Evolutionary conservation across 2,329 filamentous ascomycete species (phyloP), one percentile per base, ranked within the genome.

Genomic region (Alternaria gaisen): DNA sequence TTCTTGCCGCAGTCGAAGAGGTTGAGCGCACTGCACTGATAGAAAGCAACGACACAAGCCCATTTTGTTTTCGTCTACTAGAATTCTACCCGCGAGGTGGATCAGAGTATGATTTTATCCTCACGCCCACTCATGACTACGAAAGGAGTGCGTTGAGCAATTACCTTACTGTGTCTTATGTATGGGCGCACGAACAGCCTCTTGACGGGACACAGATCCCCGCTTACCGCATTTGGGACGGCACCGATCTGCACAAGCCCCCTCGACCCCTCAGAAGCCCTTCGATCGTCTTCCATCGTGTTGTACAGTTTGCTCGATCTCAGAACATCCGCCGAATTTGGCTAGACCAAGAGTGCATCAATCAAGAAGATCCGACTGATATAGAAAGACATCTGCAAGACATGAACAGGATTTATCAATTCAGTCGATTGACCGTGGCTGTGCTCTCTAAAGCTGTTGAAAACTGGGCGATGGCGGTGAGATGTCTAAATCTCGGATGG

Each of bases 231-330:
- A 2, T 50, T 4, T 50, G 20, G 46, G 32, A 50, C 1, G 5
- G 9, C 1, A 1, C 1, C 20, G 3, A n/a, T 5, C 3, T 24
- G 5, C 0, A 24, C 0, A 26, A 26, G 14, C 5, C 3, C 4
- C 9, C 46, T 5, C 2, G 20, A 24, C 20, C 4, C 0, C 14
- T 50, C 16, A 26, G 14, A 4, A 36, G 20, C 9, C 20, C 46
- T 2, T 5, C 5, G 0, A 8, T 36, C 0, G 46, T 36, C 1
- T 50, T 50, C 1, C 14, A 50, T 3, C 46, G 14, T 5, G 32
- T 26, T 0, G 14, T 38, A 6, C 9, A 18, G 9, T 50, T 3
- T 7, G 1, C 32, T 4, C 1, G 18, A 36, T 8, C 14, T n/a
- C 8, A 1, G 1, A 12, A 7, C 3, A 16, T 24, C 5, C 14